Evolutionary conservation across 148 eudicot genomes (phyloP).

Genomic region (Linanthus parryae): DNA sequence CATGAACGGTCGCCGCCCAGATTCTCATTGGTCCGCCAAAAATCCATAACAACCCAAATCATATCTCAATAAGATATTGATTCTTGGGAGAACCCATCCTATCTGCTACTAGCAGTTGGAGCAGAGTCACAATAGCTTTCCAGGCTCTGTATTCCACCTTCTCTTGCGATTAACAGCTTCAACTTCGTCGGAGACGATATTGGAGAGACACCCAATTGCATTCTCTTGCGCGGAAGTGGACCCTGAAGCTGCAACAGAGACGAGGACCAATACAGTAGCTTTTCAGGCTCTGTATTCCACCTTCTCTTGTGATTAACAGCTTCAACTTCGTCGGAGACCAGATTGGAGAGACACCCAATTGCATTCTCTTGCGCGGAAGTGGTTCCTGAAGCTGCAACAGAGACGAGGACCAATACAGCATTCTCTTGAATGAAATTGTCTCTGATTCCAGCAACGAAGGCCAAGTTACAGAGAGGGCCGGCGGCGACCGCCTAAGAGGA

Average conservation of each 20-base stretch:
- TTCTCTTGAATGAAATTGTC: slow-evolving; percentile 76
- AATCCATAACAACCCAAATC: too few species aligned
- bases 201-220: slow-evolving; percentile 53
- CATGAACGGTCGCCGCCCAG: too few species aligned
- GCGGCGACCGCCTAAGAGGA: slow-evolving; percentile 71
- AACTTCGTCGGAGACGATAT: slow-evolving; percentile 41
- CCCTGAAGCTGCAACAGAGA: slow-evolving; percentile 40
- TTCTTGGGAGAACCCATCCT: too few species aligned
- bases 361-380: slow-evolving; percentile 62
- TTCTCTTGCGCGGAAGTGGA: slow-evolving; percentile 53
- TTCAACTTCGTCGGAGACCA: slow-evolving; percentile 52
- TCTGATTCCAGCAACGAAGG: slow-evolving; percentile 49
- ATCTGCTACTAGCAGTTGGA: slow-evolving; percentile 14
- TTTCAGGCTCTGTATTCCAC: slow-evolving; percentile 60
- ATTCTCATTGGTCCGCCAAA: too few species aligned
- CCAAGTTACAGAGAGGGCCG: slow-evolving; percentile 50
- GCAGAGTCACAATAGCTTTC: slow-evolving; percentile 60
- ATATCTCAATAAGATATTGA: too few species aligned
- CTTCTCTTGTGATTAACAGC: slow-evolving; percentile 55
- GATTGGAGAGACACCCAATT: slow-evolving; percentile 62
- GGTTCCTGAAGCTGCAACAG: slow-evolving; percentile 56
- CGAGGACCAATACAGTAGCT: slow-evolving; percentile 44
- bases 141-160: slow-evolving; percentile 53
- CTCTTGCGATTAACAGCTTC: slow-evolving; percentile 47
- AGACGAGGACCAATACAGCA: slow-evolving; percentile 44